Base-by-base conservation (phyloP, 306 rosid genomes). In the Styphnolobium japonicum region DNA sequence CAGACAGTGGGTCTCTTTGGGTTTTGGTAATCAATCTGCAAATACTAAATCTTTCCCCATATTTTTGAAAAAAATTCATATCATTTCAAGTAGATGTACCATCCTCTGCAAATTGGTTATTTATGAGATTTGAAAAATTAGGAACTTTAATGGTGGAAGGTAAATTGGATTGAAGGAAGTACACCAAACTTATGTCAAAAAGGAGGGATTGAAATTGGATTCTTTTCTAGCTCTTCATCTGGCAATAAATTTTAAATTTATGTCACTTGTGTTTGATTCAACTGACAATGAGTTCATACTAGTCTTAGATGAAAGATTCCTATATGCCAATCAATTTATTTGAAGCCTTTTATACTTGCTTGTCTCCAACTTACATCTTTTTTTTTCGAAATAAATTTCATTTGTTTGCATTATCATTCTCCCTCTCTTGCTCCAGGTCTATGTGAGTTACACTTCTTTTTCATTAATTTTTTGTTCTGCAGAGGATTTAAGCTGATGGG, bases 401-500 rank as follows among this genome's bases (percentile, higher is more conserved):
- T 45, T 63, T 31, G 19, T 23, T 55, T 56, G 46, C 67, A 10
- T 73, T 78, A 45, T 65, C 22, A 34, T 27, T 65, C 67, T 39
- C 58, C 39, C 49, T 22, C 3, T 81, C 10, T 65, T 37, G 83
- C 31, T 49, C 16, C 21, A 16, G 23, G 27, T 57, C 15, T 60
- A 16, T 49, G 42, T 49, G 67, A 36, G 31, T 27, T 51, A 12
- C 53, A 11, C 56, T 11, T 66, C 42, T 10, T 60, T 76, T 29
- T 42, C 58, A 66, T 72, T 8, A 9, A 4, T 19, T 25, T 25
- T 27, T 18, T 22, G 1, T 21, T 55, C 40, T 36, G n/a, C 40
- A 56, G 62, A 18, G 39, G 22, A 27, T 60, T 73, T 4, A 2
- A 67, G 65, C 62, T 25, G n/a, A 84, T 90, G 95, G 89, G 91